Evolutionary conservation across 345 rosid genomes (phyloP), one percentile per base, ranked within the genome.

Genomic region (Lumnitzera racemosa): DNA sequence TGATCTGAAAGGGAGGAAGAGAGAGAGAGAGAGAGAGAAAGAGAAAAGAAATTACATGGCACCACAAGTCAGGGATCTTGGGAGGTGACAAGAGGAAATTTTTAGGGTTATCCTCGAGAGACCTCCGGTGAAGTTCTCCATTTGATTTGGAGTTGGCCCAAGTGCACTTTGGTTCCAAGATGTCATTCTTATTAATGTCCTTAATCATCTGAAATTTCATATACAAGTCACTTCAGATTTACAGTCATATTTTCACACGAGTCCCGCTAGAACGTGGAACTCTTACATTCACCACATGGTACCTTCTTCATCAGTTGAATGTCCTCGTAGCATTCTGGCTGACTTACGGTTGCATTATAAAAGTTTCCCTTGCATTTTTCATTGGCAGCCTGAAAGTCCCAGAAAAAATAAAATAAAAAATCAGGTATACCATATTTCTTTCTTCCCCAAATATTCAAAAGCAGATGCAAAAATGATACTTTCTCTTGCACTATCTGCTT

Each of bases 151-250:
- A 67, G 4, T 67, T 60, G 6, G 71, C 71, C 59, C 71, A 68
- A 1, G 48, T 2, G 53, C 80, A 76, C 41, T 65, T 65, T 4
- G 80, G 80, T 59, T 68, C 76, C 61, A 76, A 52, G 13, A 76
- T 68, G 29, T 62, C 31, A 20, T 70, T 55, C 52, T 15, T 43
- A 36, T 41, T 61, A 46, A 70, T 52, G 53, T 67, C 76, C 58
- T 68, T 64, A 13, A 67, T 47, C 16, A 70, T 63, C 79, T 75
- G 70, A 53, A 67, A 49, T 17, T 20, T 5, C 20, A 47, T 36
- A 36, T 36, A 36, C 43, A 36, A 36, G 43, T 36, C 2, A 36
- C 43, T 36, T 36, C 43, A 36, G 43, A 36, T 36, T 1, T 36
- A 6, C 9, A 55, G 17, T 55, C 29, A 27, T 23, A 24, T 24